These are phyloP conservation scores for Aotearoamyces nothofagi DNA, from an alignment of 2,329 filamentous ascomycete genomes.

Conservation along the genomic window DNA sequence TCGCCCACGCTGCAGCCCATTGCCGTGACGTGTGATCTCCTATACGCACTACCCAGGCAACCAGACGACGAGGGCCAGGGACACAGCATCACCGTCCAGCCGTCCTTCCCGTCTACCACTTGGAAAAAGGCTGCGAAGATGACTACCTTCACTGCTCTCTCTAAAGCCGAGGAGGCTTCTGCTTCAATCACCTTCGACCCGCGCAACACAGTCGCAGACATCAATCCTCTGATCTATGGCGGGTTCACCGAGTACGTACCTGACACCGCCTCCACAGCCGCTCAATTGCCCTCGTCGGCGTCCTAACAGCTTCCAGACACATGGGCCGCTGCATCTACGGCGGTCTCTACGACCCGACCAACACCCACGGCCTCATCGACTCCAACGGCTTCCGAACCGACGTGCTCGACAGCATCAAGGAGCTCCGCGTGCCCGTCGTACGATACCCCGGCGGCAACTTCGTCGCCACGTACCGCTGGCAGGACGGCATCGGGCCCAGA, in stretches of 20 bases:
- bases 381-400: constrained; percentile 61
- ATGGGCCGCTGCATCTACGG: constrained; percentile 80
- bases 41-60: no score
- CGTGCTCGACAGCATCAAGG: constrained; percentile 55
- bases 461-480: constrained; percentile 69
- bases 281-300: no score
- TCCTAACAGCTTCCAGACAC: constrained; percentile 32
- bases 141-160: constrained; percentile 40
- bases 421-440: constrained; percentile 58
- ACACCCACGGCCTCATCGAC: constrained; percentile 51
- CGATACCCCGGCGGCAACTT: constrained; percentile 74
- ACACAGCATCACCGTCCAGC: no score
- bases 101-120: no score
- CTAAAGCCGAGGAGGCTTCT: constrained; percentile 27
- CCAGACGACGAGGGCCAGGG: no score
- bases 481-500: constrained; percentile 59
- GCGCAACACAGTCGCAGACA: constrained; percentile 35
- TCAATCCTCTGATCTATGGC: constrained; percentile 47
- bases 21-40: no score
- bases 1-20: no score
- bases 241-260: constrained; percentile 45
- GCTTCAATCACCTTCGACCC: constrained; percentile 37
- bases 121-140: no score
- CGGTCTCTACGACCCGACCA: constrained; percentile 64
- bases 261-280: no score